A percentile compares a stretch with the other conserved stretches of the same genome.
Conservation (phyloP, 164 flowering plant species). For the Chimonanthus praecox region DNA sequence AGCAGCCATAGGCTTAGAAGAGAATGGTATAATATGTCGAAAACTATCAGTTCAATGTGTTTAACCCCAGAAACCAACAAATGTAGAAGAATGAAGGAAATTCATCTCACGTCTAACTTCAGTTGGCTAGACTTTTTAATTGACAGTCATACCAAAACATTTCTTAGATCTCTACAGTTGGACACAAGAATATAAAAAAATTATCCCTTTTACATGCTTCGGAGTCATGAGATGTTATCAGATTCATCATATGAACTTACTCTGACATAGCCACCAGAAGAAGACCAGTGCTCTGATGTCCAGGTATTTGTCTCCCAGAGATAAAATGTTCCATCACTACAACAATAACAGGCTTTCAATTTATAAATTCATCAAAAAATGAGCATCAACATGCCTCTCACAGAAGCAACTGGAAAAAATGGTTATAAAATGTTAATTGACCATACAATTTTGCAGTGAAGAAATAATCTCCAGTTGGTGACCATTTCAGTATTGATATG, state of each 20-base stretch:
- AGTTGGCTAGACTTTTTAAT: background rate
- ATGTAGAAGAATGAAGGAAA: background rate
- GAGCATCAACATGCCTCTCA: background rate
- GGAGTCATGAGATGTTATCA: background rate
- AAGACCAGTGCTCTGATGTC: constrained; percentile 97
- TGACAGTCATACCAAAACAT: background rate
- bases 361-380: background rate
- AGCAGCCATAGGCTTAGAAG: too few species aligned
- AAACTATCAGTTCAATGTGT: too few species aligned
- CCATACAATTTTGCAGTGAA: constrained; percentile 81
- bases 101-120: background rate
- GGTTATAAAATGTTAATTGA: background rate
- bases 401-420: background rate
- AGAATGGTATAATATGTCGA: too few species aligned
- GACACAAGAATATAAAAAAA: background rate
- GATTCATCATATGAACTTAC: constrained; percentile 33
- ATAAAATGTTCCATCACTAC: constrained; percentile 94
- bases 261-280: constrained; percentile 80
- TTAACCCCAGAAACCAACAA: background rate
- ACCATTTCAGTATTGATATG: constrained; percentile 87
- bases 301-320: constrained; percentile 99
- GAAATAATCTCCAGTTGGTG: constrained; percentile 94
- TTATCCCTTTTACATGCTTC: background rate
- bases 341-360: constrained; percentile 11
- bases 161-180: background rate